phyloP scores from a whole-genome alignment of 139 green algal genomes.

The Volvox africanus region DNA sequence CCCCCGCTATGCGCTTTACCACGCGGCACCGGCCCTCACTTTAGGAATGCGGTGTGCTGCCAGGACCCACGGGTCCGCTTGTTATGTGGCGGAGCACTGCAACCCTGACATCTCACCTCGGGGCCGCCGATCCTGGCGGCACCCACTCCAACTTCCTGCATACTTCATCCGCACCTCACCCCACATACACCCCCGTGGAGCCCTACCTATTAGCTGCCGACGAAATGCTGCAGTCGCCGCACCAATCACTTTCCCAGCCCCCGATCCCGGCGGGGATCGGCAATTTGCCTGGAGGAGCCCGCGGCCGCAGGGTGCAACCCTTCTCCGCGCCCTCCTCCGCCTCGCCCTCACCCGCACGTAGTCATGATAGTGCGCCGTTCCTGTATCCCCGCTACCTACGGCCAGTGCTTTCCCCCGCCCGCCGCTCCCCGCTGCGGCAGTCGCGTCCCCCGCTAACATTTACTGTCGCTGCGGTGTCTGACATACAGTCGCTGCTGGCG shows the following conservation, averaged over 20 bases:
- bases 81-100: constrained; percentile 9
- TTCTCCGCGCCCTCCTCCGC: background rate
- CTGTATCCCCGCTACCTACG: background rate
- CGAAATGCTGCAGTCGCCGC: background rate
- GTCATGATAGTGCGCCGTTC: background rate
- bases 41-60: background rate
- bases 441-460: background rate
- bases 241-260: background rate
- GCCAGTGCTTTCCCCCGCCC: too few species aligned
- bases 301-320: background rate
- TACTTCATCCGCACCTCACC: background rate
- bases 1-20: background rate
- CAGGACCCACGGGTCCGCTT: background rate
- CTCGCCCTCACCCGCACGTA: background rate
- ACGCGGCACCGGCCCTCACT: background rate
- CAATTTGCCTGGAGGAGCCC: background rate
- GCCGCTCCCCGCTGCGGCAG: background rate
- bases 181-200: constrained; percentile 23
- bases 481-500: constrained; percentile 24
- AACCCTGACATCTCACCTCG: constrained; percentile 16
- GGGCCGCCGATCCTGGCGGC: constrained; percentile 24
- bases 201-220: background rate
- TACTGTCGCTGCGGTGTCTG: background rate
- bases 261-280: too few species aligned
- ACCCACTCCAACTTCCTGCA: constrained; percentile 18